Evolutionary conservation across 352 stramenopile genomes (phyloP).

Genomic region (Stramenopiles sp.): DNA sequence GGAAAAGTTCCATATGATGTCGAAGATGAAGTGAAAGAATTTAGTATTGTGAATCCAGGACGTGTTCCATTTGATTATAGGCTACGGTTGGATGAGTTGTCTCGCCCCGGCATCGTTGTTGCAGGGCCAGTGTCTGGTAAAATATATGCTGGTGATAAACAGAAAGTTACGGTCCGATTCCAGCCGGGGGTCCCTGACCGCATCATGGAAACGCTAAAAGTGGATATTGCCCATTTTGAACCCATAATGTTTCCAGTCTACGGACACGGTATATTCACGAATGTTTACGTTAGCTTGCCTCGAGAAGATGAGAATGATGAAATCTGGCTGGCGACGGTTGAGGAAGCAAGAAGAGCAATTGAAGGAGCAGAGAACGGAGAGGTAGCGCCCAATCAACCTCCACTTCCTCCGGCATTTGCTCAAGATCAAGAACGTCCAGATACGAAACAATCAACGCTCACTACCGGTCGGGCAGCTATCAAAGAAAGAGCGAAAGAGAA

Average conservation of each 20-base stretch:
- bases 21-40: conserved; percentile 57
- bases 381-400: background rate
- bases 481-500: background rate
- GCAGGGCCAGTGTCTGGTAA: conserved; percentile 49
- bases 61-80: conserved; percentile 56
- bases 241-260: conserved; percentile 65
- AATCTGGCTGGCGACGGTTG: conserved; percentile 15
- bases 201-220: conserved; percentile 58
- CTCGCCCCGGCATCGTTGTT: conserved; percentile 35
- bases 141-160: conserved; percentile 63
- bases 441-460: background rate
- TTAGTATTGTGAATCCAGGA: conserved; percentile 67
- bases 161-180: conserved; percentile 58
- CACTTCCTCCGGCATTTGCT: background rate
- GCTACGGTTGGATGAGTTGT: conserved; percentile 28
- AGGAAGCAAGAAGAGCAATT: background rate
- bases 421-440: background rate
- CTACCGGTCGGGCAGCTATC: background rate
- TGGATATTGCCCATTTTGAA: conserved; percentile 82
- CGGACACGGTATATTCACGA: conserved; percentile 62
- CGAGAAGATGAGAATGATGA: conserved; percentile 29
- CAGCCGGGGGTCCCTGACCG: conserved; percentile 55
- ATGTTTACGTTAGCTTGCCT: conserved; percentile 61
- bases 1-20: conserved; percentile 74
- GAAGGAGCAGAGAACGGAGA: conserved; percentile 9